phyloP scores from a whole-genome alignment of 352 stramenopile species.

The Globisporangium echinulatum region DNA sequence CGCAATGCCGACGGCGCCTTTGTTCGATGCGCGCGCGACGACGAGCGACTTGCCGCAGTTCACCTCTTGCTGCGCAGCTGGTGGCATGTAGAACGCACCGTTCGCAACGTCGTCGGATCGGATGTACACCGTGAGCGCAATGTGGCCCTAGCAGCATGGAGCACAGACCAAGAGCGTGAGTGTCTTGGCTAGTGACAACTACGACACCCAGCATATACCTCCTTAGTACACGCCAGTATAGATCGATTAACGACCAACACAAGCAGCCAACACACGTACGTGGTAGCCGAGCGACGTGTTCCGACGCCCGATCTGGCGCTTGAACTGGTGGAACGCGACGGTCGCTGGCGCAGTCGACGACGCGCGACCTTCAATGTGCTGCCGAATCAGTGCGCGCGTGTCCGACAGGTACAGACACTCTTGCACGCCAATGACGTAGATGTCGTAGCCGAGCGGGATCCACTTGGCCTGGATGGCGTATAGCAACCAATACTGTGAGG shows the following conservation, averaged over 20 bases:
- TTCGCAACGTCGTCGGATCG: constrained; percentile 52
- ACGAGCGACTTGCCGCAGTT: constrained; percentile 75
- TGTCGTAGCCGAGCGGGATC: constrained; percentile 79
- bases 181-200: no score
- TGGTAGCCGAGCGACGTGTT: constrained; percentile 83
- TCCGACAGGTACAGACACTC: constrained; percentile 80
- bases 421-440: constrained; percentile 89
- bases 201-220: no score
- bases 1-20: constrained; percentile 83
- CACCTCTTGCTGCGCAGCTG: constrained; percentile 59
- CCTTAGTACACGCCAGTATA: no score
- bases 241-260: neutral
- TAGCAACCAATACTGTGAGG: no score
- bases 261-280: constrained; percentile 15
- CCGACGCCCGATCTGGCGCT: constrained; percentile 71
- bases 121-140: constrained; percentile 84
- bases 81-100: constrained; percentile 79
- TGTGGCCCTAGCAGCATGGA: constrained; percentile 43
- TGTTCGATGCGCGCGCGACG: constrained; percentile 80
- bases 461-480: constrained; percentile 43
- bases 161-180: no score
- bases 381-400: constrained; percentile 45
- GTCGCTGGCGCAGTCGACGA: constrained; percentile 17
- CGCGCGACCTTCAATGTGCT: constrained; percentile 51
- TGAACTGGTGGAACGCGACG: constrained; percentile 47